Evolutionary conservation across 2,329 filamentous ascomycete genomes (phyloP), one percentile per base, ranked within the genome.

Genomic region (Cladorrhinum sp.): DNA sequence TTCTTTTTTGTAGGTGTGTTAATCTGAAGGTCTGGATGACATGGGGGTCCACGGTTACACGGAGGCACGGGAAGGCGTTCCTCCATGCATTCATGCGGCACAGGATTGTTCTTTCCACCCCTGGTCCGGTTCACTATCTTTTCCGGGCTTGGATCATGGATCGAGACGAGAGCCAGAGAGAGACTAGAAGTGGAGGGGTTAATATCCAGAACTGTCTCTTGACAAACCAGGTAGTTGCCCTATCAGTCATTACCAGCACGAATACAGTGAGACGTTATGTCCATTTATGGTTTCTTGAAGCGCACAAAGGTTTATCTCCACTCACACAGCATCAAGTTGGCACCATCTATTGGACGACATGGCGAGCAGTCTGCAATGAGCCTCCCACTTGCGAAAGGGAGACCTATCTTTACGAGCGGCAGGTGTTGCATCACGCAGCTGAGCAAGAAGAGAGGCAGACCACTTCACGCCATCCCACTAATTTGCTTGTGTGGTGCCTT

Each of bases 51-150:
- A 46, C 16, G 46, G 56, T 59, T 62, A 56, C 59, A 60, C 48
- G 56, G 48, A 33, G 57, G 56, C 54, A 56, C 55, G 60, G 62
- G 53, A 58, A 33, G 62, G 61, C 56, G 59, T 64, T 61, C 48
- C 65, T 58, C 49, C 53, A 57, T 62, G 62, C 61, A 28, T 33
- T 49, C 54, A 58, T 50, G 63, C 56, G 61, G 63, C 63, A 26
- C 62, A 60, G 62, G 33, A 39, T 33, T 28, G 26, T 58, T 28
- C 30, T 59, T 5, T 42, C 14, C n/a, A n/a, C 36, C 14, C 16
- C 36, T 54, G 57, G 50, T n/a, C 42, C 49, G 48, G 23, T 39
- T 53, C 36, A 18, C 46, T 50, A 26, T 58, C 56, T 20, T 58
- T 58, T 24, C 46, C 53, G 53, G 20, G 28, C 52, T 54, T 7